Conservation (phyloP, 768 basidiomycete genomes). For the Pluteus cervinus region DNA sequence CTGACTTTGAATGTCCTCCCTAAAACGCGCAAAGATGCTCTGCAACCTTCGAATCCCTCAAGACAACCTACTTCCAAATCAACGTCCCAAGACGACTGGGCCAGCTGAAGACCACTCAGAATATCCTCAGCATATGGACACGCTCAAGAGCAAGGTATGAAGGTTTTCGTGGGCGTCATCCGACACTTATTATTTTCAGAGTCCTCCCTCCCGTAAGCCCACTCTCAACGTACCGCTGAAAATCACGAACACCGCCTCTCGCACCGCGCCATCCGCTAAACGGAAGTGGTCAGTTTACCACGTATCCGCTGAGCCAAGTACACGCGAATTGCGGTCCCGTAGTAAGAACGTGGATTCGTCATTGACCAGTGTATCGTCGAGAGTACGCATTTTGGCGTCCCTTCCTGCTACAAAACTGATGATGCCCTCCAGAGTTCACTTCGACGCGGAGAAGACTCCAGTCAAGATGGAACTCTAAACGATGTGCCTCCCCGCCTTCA, state of each 20-base stretch:
- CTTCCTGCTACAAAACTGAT: slow-evolving; percentile 3
- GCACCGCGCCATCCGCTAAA: not conserved
- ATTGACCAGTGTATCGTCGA: slow-evolving; percentile 32
- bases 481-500: slow-evolving; percentile 13
- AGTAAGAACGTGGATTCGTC: slow-evolving; percentile 33
- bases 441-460: slow-evolving; percentile 19
- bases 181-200: not conserved
- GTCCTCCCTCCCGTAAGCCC: slow-evolving; percentile 5
- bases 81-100: too few relatives aligned
- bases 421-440: slow-evolving; percentile 14
- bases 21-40: slow-evolving; percentile 9
- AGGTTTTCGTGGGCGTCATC: too few relatives aligned
- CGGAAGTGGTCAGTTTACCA: slow-evolving; percentile 4
- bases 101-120: too few relatives aligned
- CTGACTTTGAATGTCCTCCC: slow-evolving; percentile 21
- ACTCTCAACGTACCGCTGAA: too few relatives aligned
- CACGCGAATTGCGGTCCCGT: slow-evolving; percentile 39
- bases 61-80: too few relatives aligned
- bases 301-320: slow-evolving; percentile 23
- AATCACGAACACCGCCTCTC: slow-evolving; percentile 4
- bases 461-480: slow-evolving; percentile 14
- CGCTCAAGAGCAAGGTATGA: too few relatives aligned
- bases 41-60: too few relatives aligned
- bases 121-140: too few relatives aligned
- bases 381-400: slow-evolving; percentile 20